Conservation (phyloP, 2,329 filamentous ascomycete genomes). For the Zasmidium angulare region DNA sequence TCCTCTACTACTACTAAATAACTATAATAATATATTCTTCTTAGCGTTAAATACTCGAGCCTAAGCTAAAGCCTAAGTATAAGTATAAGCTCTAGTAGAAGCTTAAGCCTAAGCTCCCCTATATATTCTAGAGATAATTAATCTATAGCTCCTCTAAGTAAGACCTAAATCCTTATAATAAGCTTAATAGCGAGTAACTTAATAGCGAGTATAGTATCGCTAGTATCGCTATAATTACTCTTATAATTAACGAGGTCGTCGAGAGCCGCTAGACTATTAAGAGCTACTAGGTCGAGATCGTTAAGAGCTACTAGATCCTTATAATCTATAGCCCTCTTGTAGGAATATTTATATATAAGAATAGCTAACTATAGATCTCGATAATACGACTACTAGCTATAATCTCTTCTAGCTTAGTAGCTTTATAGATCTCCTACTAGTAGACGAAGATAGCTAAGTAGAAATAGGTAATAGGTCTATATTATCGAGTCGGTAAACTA, state of each 20-base stretch:
- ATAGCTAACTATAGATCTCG: background rate
- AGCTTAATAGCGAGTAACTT: background rate
- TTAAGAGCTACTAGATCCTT: too few relatives aligned
- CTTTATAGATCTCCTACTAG: background rate
- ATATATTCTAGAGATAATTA: too few relatives aligned
- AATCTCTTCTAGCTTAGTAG: too few relatives aligned
- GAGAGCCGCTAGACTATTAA: too few relatives aligned
- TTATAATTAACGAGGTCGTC: too few relatives aligned
- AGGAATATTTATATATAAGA: background rate
- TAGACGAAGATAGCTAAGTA: too few relatives aligned
- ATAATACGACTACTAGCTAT: background rate
- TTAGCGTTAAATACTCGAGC: background rate
- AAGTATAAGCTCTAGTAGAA: too few relatives aligned
- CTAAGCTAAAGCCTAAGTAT: too few relatives aligned
- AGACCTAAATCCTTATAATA: background rate
- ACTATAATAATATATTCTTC: background rate
- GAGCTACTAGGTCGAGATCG: too few relatives aligned
- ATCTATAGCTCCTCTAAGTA: too few relatives aligned
- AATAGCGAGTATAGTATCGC: background rate
- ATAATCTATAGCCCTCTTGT: background rate
- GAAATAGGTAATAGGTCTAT: background rate
- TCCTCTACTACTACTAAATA: background rate
- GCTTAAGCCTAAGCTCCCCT: too few relatives aligned
- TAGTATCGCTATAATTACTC: background rate
- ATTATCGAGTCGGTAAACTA: background rate